Conservation (phyloP, 2,329 filamentous ascomycete genomes). For the Venturia carpophila region DNA sequence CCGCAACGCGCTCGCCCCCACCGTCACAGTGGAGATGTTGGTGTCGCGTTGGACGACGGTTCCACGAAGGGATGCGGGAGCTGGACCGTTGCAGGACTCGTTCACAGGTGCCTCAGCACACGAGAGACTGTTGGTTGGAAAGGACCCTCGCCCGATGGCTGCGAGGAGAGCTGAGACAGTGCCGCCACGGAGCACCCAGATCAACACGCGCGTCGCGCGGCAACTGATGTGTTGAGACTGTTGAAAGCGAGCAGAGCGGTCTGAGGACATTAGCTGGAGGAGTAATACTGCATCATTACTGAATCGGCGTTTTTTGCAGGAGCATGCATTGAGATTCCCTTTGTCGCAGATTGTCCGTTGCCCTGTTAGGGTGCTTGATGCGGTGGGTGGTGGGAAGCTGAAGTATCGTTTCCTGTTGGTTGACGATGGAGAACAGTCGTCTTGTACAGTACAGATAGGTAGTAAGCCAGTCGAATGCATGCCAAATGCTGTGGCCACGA, state of each 20-base stretch:
- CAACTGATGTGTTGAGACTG: background rate
- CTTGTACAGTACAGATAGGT: background rate
- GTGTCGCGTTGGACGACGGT: conserved; percentile 13
- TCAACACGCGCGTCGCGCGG: background rate
- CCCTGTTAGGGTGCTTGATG: background rate
- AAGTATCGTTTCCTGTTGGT: background rate
- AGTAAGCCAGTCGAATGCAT: background rate
- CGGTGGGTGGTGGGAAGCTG: background rate
- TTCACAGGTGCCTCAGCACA: background rate
- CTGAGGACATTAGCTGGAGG: background rate
- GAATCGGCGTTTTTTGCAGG: background rate
- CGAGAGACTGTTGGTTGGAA: background rate
- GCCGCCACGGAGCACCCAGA: background rate
- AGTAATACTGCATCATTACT: background rate
- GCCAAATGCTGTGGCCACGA: background rate
- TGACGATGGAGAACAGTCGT: background rate
- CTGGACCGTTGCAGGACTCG: background rate
- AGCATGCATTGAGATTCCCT: conserved; percentile 8
- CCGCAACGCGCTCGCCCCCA: background rate
- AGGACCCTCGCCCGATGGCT: background rate
- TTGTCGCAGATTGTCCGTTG: background rate
- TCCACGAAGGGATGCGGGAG: background rate
- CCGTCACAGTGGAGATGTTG: conserved; percentile 8
- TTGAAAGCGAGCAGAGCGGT: background rate
- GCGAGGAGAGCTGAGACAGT: conserved; percentile 6